Conservation (phyloP, 2,329 filamentous ascomycete species). For the Aspergillus cejpii region DNA sequence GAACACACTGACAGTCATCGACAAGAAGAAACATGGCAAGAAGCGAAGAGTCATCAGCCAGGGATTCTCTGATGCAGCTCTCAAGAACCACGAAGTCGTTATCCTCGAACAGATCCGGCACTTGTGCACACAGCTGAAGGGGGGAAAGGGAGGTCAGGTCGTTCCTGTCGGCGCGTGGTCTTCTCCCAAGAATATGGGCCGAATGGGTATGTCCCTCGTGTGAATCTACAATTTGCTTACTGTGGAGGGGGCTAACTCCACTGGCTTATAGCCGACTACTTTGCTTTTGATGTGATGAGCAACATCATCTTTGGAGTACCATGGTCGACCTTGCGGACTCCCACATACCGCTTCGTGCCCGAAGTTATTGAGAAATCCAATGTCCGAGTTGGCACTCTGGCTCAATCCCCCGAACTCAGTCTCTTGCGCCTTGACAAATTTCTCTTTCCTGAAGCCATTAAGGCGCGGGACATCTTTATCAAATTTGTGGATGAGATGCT, state of each 20-base stretch:
- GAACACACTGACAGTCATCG: slow-evolving; percentile 16
- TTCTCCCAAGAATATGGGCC: slow-evolving; percentile 39
- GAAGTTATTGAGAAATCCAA: slow-evolving; percentile 17
- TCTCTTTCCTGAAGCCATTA: slow-evolving; percentile 24
- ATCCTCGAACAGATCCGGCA: slow-evolving; percentile 11
- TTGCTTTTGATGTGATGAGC: slow-evolving; percentile 47
- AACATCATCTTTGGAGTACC: slow-evolving; percentile 21
- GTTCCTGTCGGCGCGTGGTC: slow-evolving; percentile 33
- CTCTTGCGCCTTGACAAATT: slow-evolving; percentile 10
- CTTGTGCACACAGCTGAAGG: slow-evolving; percentile 4
- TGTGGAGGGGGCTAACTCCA: background rate
- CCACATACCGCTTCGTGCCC: slow-evolving; percentile 9
- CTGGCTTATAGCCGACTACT: slow-evolving; percentile 30
- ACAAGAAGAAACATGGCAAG: slow-evolving; percentile 15
- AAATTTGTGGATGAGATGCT: slow-evolving; percentile 17
- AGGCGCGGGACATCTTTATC: slow-evolving; percentile 39
- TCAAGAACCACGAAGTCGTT: slow-evolving; percentile 19
- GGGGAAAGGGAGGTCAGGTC: slow-evolving; percentile 9
- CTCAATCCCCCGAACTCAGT: slow-evolving; percentile 6
- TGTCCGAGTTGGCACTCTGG: slow-evolving; percentile 11
- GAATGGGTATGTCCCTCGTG: slow-evolving; percentile 29
- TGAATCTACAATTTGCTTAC: background rate
- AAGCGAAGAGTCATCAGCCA: slow-evolving; percentile 16
- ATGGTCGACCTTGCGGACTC: slow-evolving; percentile 8
- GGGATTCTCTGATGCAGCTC: slow-evolving; percentile 14